Percentiles rank a stretch among this genome's conserved stretches.
phyloP scores from a whole-genome alignment of 148 eudicot species.

The Chenopodium berlandieri region DNA sequence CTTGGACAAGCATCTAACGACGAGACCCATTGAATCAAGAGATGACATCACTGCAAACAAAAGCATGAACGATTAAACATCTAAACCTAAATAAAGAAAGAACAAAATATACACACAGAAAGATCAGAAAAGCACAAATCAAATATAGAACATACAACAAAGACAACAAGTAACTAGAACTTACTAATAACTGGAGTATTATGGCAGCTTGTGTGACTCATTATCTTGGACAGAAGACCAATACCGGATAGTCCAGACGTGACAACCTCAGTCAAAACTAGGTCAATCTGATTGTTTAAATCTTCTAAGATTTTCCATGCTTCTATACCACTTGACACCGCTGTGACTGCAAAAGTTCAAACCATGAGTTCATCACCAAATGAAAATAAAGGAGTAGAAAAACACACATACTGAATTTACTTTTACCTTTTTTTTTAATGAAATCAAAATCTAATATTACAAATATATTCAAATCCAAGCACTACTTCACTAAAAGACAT shows the following conservation, averaged over 20 bases:
- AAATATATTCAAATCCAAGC: not conserved
- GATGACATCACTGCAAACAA: constrained; percentile 82
- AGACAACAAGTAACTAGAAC: constrained; percentile 28
- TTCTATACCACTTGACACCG: constrained; percentile 60
- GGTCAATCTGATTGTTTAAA: constrained; percentile 62
- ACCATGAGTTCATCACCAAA: not conserved
- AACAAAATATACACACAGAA: not conserved
- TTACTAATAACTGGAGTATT: constrained; percentile 89
- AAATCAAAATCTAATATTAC: not conserved
- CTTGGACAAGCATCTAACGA: constrained; percentile 73
- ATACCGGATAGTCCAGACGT: constrained; percentile 79
- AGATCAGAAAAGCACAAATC: constrained; percentile 7
- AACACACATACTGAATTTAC: not conserved
- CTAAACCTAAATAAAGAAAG: not conserved
- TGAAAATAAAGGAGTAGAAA: not conserved
- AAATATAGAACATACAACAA: not conserved
- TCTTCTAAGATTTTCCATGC: constrained; percentile 72
- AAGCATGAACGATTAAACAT: constrained; percentile 21
- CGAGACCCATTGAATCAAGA: constrained; percentile 79
- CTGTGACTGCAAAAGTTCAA: constrained; percentile 52
- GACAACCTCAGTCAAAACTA: constrained; percentile 77
- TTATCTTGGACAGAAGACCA: constrained; percentile 68
- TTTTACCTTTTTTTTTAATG: not conserved
- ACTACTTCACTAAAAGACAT: not conserved
- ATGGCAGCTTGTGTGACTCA: constrained; percentile 75